Evolutionary conservation across 2,329 filamentous ascomycete species (phyloP).

Genomic region (Knufia fluminis): DNA sequence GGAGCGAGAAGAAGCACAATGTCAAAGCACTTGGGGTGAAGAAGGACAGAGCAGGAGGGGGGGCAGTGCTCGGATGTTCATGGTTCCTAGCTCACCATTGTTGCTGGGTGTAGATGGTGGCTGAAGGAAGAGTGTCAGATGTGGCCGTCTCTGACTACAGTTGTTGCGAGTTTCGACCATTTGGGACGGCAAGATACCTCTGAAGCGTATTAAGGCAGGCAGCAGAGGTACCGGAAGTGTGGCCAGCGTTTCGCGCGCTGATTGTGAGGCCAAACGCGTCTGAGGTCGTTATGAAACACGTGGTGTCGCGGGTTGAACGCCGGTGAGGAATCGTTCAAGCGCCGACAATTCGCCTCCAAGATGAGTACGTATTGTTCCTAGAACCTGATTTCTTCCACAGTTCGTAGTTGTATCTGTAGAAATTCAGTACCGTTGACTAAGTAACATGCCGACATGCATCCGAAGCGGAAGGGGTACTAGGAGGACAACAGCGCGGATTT

Average conservation of each 20-base stretch:
- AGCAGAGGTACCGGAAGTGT: not conserved
- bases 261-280: slow-evolving; percentile 6
- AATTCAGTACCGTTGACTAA: too few species aligned
- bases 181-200: not conserved
- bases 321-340: too few species aligned
- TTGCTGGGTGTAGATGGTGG: not conserved
- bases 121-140: not conserved
- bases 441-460: too few species aligned
- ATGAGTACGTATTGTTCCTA: too few species aligned
- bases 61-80: slow-evolving; percentile 6
- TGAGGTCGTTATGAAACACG: slow-evolving; percentile 6
- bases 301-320: not conserved
- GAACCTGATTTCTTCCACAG: too few species aligned
- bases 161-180: not conserved
- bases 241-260: slow-evolving; percentile 5
- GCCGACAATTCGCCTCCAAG: too few species aligned
- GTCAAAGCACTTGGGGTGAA: not conserved
- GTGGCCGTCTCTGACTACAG: not conserved
- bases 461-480: too few species aligned
- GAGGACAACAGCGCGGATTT: too few species aligned
- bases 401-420: too few species aligned
- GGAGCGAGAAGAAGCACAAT: not conserved
- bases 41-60: not conserved
- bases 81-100: not conserved
- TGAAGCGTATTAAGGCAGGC: not conserved